Evolutionary conservation across 768 basidiomycete species (phyloP).

Genomic region (Macrolepiota fuliginosa): DNA sequence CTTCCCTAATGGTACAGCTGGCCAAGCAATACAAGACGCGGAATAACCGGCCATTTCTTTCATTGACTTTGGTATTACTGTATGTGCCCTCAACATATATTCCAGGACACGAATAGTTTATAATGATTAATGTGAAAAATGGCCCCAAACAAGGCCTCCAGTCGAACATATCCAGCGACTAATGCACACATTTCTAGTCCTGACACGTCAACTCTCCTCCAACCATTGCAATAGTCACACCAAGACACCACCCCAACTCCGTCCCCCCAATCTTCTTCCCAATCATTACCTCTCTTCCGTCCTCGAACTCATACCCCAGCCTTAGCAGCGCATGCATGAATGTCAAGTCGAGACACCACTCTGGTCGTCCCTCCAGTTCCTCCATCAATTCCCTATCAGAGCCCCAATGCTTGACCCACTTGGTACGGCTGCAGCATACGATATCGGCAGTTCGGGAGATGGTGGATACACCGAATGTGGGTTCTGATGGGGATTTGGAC

Average conservation of each 20-base stretch:
- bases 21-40: too few species aligned
- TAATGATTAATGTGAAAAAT: neutral
- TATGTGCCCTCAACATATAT: too few species aligned
- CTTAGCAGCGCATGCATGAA: conserved; percentile 90
- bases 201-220: conserved; percentile 58
- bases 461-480: conserved; percentile 47
- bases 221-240: conserved; percentile 78
- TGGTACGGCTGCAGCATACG: conserved; percentile 68
- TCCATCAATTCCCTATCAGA: conserved; percentile 32
- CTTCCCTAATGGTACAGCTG: too few species aligned
- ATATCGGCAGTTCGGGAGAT: conserved; percentile 61
- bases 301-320: conserved; percentile 87
- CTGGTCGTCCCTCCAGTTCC: conserved; percentile 81
- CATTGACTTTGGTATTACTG: too few species aligned
- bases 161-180: neutral
- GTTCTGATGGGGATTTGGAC: conserved; percentile 15
- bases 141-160: neutral
- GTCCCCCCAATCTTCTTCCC: conserved; percentile 89
- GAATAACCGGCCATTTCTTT: too few species aligned
- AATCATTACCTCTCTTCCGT: conserved; percentile 62
- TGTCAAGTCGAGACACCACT: conserved; percentile 94
- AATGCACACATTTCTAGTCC: conserved; percentile 19
- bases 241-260: conserved; percentile 92
- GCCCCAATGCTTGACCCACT: conserved; percentile 56
- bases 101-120: too few species aligned